phyloP scores from a whole-genome alignment of 164 flowering plant species.

The Aristolochia fimbriata region DNA sequence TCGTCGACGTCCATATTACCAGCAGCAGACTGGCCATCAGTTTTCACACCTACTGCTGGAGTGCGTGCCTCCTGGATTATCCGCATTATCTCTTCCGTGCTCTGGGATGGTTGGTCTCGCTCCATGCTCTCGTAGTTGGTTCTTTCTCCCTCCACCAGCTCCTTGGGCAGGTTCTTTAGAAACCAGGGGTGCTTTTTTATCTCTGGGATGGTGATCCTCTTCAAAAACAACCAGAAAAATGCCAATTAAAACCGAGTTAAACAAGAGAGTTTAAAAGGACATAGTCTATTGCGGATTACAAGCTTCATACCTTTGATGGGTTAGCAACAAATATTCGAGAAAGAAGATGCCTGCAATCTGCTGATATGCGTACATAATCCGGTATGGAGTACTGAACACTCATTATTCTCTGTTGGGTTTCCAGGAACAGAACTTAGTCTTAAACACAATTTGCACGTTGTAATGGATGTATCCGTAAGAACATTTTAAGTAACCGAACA shows the following conservation, averaged over 20 bases:
- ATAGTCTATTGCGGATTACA: neutral
- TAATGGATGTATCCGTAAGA: neutral
- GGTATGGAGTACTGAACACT: conserved; percentile 61
- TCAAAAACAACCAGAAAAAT: neutral
- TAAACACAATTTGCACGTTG: neutral
- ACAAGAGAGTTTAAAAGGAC: too few relatives aligned
- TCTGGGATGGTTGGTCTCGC: conserved; percentile 29
- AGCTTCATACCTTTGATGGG: conserved; percentile 47
- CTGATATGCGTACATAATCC: conserved; percentile 51
- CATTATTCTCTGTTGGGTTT: conserved; percentile 44
- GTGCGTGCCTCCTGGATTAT: conserved; percentile 50
- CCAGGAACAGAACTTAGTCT: neutral
- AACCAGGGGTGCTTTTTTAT: conserved; percentile 67
- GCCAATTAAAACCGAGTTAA: neutral
- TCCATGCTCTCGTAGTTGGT: conserved; percentile 20
- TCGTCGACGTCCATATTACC: conserved; percentile 28
- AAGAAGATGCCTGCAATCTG: conserved; percentile 49
- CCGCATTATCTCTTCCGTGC: conserved; percentile 47
- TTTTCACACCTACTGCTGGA: conserved; percentile 26
- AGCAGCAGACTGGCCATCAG: conserved; percentile 9
- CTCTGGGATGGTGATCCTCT: conserved; percentile 71
- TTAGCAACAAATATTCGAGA: conserved; percentile 58
- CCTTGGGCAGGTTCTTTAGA: conserved; percentile 46
- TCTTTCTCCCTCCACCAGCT: conserved; percentile 38
- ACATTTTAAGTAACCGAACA: conserved; percentile 9